A percentile compares a stretch with the other conserved stretches of the same genome.
Conservation (phyloP, 768 basidiomycete genomes). For the Hypholoma fasciculare region DNA sequence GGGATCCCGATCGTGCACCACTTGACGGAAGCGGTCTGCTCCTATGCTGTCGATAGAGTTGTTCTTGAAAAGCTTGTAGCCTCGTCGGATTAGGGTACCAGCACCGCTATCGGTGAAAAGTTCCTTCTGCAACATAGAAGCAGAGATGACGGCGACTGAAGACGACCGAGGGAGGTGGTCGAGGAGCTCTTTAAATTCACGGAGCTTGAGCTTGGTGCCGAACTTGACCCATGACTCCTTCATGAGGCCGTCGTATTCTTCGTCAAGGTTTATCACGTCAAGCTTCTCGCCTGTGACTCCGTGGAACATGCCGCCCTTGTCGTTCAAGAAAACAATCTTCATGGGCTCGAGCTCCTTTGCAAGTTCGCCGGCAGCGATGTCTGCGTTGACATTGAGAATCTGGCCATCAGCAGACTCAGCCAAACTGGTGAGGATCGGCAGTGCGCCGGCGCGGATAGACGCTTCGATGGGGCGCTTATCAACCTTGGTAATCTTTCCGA, state of each 20-base stretch:
- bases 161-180: conserved; percentile 98
- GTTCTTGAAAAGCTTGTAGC: conserved; percentile 97
- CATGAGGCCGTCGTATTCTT: conserved; percentile 98
- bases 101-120: conserved; percentile 98
- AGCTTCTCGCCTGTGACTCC: conserved; percentile 96
- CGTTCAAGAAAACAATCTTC: conserved; percentile 98
- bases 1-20: conserved; percentile 94
- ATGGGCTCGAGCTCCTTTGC: conserved; percentile 97
- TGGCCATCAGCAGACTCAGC: conserved; percentile 97
- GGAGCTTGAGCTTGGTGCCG: conserved; percentile 97
- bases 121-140: conserved; percentile 92
- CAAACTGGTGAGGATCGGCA: conserved; percentile 93
- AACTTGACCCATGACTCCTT: conserved; percentile 99
- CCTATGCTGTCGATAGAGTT: conserved; percentile 79
- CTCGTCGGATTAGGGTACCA: conserved; percentile 96
- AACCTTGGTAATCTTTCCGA: conserved; percentile 92
- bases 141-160: conserved; percentile 96
- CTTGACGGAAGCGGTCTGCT: conserved; percentile 91
- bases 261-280: conserved; percentile 95
- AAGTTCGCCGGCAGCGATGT: conserved; percentile 96
- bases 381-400: conserved; percentile 98
- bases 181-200: conserved; percentile 98
- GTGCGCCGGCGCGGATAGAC: conserved; percentile 91
- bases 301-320: conserved; percentile 98
- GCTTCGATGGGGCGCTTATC: conserved; percentile 98